Evolutionary conservation across 495 filamentous ascomycete species (phyloP).

Genomic region (Gamarada debralockiae): DNA sequence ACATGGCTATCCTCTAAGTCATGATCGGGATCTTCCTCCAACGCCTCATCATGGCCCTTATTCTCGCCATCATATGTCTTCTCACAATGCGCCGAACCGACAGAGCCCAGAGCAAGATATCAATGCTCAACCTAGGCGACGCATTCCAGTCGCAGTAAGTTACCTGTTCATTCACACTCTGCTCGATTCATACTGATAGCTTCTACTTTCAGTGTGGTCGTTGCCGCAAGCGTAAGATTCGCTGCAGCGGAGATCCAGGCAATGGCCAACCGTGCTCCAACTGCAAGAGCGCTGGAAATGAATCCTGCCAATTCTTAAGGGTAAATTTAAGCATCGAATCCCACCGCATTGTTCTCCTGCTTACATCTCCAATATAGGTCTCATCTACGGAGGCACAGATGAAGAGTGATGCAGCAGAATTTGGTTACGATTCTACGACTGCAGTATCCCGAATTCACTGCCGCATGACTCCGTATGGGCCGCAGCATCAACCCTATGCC

Average conservation of each 20-base stretch:
- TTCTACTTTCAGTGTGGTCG: slow-evolving; percentile 70
- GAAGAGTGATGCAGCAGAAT: slow-evolving; percentile 32
- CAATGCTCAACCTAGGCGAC: slow-evolving; percentile 34
- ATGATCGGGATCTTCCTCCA: slow-evolving; percentile 19
- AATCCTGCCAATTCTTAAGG: slow-evolving; percentile 73
- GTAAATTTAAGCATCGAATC: slow-evolving; percentile 42
- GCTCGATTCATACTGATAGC: slow-evolving; percentile 12
- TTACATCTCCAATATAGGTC: slow-evolving; percentile 34
- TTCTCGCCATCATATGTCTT: slow-evolving; percentile 5
- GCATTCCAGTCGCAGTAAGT: slow-evolving; percentile 70
- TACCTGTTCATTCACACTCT: background rate
- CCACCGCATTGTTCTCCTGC: background rate
- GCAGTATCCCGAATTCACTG: slow-evolving; percentile 32
- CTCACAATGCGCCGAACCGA: slow-evolving; percentile 14
- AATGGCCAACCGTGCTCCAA: slow-evolving; percentile 75
- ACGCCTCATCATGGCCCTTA: slow-evolving; percentile 2
- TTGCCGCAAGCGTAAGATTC: slow-evolving; percentile 93
- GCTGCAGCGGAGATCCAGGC: slow-evolving; percentile 84
- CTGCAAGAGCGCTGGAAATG: slow-evolving; percentile 69
- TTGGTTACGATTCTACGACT: slow-evolving; percentile 31
- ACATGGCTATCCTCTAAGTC: slow-evolving; percentile 16
- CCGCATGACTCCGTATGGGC: slow-evolving; percentile 27
- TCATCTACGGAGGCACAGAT: slow-evolving; percentile 41
- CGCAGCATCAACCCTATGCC: slow-evolving; percentile 21
- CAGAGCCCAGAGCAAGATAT: slow-evolving; percentile 17